Conservation (phyloP, 768 basidiomycete genomes). For the Dioszegia aurantiaca region DNA sequence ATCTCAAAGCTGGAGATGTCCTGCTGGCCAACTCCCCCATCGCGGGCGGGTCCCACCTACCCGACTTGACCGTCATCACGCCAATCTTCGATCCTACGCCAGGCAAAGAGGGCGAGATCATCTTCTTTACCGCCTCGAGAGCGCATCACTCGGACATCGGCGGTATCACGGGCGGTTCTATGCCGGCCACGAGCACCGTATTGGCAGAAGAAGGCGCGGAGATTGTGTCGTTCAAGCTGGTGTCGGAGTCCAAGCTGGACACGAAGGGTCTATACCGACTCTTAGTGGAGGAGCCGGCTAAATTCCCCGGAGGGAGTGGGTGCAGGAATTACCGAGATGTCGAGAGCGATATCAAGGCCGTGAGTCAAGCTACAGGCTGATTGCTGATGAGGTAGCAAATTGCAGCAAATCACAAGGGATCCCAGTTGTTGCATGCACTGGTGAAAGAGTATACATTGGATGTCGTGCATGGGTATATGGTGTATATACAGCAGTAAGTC, state of each 20-base stretch:
- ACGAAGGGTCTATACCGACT: constrained; percentile 67
- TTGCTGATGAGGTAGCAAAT: constrained; percentile 19
- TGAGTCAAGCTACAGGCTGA: constrained; percentile 1
- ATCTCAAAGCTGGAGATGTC: constrained; percentile 82
- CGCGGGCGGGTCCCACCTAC: constrained; percentile 59
- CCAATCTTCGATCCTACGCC: constrained; percentile 65
- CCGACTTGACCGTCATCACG: constrained; percentile 89
- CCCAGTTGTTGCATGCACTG: constrained; percentile 77
- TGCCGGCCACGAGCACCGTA: constrained; percentile 89
- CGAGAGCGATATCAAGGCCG: constrained; percentile 32
- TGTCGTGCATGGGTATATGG: constrained; percentile 94
- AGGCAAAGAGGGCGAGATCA: constrained; percentile 56
- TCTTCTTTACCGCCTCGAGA: constrained; percentile 68
- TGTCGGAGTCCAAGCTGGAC: constrained; percentile 74
- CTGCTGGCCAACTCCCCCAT: constrained; percentile 66
- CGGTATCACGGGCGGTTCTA: constrained; percentile 81
- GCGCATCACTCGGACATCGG: constrained; percentile 87
- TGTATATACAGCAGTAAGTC: constrained; percentile 61
- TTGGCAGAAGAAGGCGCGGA: constrained; percentile 93
- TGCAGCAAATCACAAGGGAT: constrained; percentile 74
- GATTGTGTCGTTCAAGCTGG: constrained; percentile 87
- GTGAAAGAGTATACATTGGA: constrained; percentile 55
- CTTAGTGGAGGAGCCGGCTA: constrained; percentile 62
- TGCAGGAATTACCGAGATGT: constrained; percentile 39
- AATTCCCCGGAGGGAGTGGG: constrained; percentile 33